Percentiles rank a stretch among this genome's conserved stretches.
These are phyloP conservation scores for Lyophyllum semitale DNA, from an alignment of 768 basidiomycete genomes.

Conservation along the genomic window DNA sequence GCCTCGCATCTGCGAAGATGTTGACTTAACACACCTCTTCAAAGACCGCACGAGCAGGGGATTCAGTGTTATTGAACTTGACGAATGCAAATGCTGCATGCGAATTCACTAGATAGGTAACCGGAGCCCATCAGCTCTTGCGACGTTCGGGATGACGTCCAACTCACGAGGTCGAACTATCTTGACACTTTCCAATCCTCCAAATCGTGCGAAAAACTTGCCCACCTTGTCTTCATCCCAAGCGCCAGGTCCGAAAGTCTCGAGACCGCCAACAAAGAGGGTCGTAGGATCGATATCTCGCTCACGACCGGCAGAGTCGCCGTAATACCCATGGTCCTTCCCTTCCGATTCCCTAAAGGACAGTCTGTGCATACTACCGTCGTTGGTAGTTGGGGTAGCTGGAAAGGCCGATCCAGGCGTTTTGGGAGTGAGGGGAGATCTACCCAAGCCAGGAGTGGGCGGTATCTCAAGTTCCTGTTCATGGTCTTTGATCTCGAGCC, in stretches of 20 bases:
- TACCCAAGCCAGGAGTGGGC: constrained; percentile 45
- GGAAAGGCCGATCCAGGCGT: constrained; percentile 51
- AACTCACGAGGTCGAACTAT: constrained; percentile 64
- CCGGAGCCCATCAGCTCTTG: neutral
- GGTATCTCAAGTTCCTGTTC: constrained; percentile 43
- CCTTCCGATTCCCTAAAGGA: constrained; percentile 25
- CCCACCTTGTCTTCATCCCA: constrained; percentile 72
- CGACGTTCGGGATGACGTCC: neutral
- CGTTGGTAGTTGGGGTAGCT: constrained; percentile 46
- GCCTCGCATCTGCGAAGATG: neutral
- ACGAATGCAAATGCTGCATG: constrained; percentile 80
- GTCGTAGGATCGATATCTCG: constrained; percentile 64
- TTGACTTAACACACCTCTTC: constrained; percentile 51
- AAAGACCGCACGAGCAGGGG: constrained; percentile 65
- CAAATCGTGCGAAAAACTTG: constrained; percentile 63
- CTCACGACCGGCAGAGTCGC: constrained; percentile 23
- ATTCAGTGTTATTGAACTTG: constrained; percentile 63
- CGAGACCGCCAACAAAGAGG: constrained; percentile 78
- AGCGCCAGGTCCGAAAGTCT: constrained; percentile 58
- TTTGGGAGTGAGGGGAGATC: constrained; percentile 52
- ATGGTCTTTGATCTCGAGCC: constrained; percentile 18
- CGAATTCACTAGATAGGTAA: constrained; percentile 47
- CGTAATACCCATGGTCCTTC: constrained; percentile 21
- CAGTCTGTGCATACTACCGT: constrained; percentile 32
- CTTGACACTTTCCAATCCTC: constrained; percentile 63